These are phyloP conservation scores for Boletellus sp. DNA, from an alignment of 768 basidiomycete species.

Conservation along the genomic window DNA sequence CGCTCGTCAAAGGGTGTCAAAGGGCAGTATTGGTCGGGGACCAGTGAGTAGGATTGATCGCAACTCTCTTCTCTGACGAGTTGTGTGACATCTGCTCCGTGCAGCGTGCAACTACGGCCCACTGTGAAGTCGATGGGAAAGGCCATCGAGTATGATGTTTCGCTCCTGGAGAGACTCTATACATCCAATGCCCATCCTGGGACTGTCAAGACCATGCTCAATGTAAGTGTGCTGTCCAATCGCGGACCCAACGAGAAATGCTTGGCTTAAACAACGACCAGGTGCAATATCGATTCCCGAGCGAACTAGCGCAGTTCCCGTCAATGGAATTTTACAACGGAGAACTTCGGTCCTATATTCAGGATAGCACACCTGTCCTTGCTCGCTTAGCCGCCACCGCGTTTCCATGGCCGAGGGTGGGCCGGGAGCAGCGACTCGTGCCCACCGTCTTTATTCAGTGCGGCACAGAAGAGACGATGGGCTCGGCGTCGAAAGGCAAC, in stretches of 20 bases:
- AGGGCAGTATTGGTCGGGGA: conserved; percentile 64
- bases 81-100: neutral
- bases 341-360: conserved; percentile 45
- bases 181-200: conserved; percentile 29
- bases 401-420: conserved; percentile 56
- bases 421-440: conserved; percentile 27
- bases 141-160: conserved; percentile 54
- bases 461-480: conserved; percentile 53
- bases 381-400: conserved; percentile 35
- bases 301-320: conserved; percentile 56
- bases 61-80: neutral
- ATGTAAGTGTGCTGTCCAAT: conserved; percentile 33
- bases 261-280: conserved; percentile 11
- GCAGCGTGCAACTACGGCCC: conserved; percentile 64
- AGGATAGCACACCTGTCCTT: conserved; percentile 35
- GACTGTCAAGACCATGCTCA: conserved; percentile 58
- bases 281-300: conserved; percentile 65
- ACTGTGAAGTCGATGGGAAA: conserved; percentile 59
- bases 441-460: conserved; percentile 62
- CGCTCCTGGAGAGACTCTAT: conserved; percentile 60
- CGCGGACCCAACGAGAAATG: neutral
- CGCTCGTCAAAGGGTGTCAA: conserved; percentile 59
- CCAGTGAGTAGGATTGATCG: conserved; percentile 45
- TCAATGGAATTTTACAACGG: conserved; percentile 62
- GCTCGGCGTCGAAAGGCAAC: conserved; percentile 59